phyloP scores from a whole-genome alignment of 2,329 filamentous ascomycete species.

The Fusarium udum region DNA sequence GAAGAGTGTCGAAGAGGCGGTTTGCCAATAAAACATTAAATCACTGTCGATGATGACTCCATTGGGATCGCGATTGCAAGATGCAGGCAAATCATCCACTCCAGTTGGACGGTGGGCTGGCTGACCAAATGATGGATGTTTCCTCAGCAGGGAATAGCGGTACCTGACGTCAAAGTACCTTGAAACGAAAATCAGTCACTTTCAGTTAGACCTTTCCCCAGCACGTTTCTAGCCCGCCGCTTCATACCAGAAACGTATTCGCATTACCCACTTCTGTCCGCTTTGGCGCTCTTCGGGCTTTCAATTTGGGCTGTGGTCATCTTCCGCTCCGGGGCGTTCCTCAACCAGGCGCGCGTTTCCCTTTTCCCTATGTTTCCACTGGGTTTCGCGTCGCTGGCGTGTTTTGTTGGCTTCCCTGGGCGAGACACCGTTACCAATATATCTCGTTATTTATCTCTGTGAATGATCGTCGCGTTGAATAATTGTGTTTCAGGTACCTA shows the following conservation, averaged over 20 bases:
- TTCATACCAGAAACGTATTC: constrained; percentile 42
- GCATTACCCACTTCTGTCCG: constrained; percentile 41
- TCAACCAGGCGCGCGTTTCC: constrained; percentile 37
- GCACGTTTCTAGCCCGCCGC: constrained; percentile 37
- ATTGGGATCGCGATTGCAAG: constrained; percentile 26
- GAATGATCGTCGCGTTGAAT: neutral
- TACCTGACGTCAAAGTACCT: constrained; percentile 31
- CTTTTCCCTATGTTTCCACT: constrained; percentile 25
- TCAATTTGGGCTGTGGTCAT: constrained; percentile 34
- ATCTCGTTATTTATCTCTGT: constrained; percentile 4
- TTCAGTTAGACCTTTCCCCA: constrained; percentile 33
- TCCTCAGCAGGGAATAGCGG: constrained; percentile 12
- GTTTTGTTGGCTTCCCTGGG: neutral
- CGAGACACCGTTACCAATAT: constrained; percentile 1
- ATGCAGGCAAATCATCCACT: constrained; percentile 14
- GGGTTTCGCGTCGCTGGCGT: constrained; percentile 19
- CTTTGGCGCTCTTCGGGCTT: constrained; percentile 37
- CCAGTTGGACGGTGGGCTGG: constrained; percentile 15
- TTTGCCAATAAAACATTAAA: constrained; percentile 15
- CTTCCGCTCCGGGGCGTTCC: constrained; percentile 18
- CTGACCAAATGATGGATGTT: constrained; percentile 24
- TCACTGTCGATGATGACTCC: constrained; percentile 16
- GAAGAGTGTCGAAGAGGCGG: neutral
- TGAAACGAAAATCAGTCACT: constrained; percentile 36
- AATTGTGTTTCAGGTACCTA: neutral